Evolutionary conservation across 2,329 filamentous ascomycete species (phyloP).

Genomic region (Amphichorda felina): DNA sequence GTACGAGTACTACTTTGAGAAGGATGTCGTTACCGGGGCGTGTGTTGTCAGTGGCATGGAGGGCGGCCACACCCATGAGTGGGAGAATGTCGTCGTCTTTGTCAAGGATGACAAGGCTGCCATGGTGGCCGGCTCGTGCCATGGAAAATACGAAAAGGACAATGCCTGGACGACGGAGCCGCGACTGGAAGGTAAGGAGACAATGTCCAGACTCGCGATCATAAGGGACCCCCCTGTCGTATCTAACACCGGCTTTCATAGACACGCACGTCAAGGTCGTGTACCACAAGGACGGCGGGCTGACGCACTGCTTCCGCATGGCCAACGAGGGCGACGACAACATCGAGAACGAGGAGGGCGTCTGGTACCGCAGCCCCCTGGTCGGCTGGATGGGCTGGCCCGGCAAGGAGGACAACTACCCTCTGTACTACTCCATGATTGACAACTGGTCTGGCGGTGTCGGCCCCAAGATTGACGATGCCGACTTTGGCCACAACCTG

Average conservation of each 20-base stretch:
- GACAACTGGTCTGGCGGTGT: conserved; percentile 14
- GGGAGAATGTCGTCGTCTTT: conserved; percentile 26
- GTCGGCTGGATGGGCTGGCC: conserved; percentile 17
- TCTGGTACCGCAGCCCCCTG: conserved; percentile 12
- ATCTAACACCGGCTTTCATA: conserved; percentile 9
- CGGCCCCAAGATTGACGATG: conserved; percentile 15
- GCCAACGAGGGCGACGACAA: conserved; percentile 13
- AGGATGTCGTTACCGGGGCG: conserved; percentile 24
- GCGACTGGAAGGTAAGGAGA: too few species aligned
- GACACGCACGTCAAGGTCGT: conserved; percentile 11
- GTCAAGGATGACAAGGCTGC: conserved; percentile 9
- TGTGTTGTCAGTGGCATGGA: too few species aligned
- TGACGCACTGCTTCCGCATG: conserved; percentile 17
- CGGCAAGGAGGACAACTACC: conserved; percentile 4
- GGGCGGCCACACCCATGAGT: conserved; percentile 27
- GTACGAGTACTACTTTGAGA: conserved; percentile 28
- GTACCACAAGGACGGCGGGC: conserved; percentile 16
- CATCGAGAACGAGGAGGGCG: conserved; percentile 13
- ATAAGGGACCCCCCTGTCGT: too few species aligned
- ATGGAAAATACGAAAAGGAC: conserved; percentile 12
- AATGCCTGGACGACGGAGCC: too few species aligned
- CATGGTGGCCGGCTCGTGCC: conserved; percentile 15
- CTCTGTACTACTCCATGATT: conserved; percentile 14
- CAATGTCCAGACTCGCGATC: too few species aligned
- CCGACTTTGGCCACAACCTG: conserved; percentile 13